Base-by-base conservation (phyloP, 2,329 filamentous ascomycete genomes). In the Byssothecium circinans region DNA sequence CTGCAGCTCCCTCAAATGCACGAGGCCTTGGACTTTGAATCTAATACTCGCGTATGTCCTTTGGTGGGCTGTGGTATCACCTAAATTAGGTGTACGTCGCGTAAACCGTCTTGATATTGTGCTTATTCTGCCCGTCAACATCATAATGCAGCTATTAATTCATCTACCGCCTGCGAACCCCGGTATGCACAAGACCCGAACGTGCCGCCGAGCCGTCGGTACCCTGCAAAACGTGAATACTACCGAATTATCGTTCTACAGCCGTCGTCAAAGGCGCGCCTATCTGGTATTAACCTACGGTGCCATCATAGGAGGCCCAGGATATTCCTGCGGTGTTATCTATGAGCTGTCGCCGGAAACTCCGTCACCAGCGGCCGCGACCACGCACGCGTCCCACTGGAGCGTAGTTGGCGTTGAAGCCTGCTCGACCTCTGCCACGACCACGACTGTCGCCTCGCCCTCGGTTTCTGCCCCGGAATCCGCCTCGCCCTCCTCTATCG, bases 381-480 rank as follows among this genome's bases (percentile, higher is more conserved):
- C 60, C 56, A 27, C 64, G 58, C 35, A 62, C 62, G 40, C 61
- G 57, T 36, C 60, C 47, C 3, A 32, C 35, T 30, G 39, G 40
- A 32, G 27, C 35, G 17, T 41, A 30, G 17, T 47, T 50, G 12
- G 43, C 12, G 25, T 41, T 47, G 18, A 7, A 39, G 7, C 36
- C 58, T 45, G 54, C 47, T 19, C 41, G 33, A 22, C 53, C 57
- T 32, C 56, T 14, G 30, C 63, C 60, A 45, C 63, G 53, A 17
- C 62, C 57, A 30, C 58, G 54, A 29, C 64, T 60, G 35, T 57
- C 47, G 39, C 58, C 54, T 36, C 58, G 52, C 22, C 60, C 57
- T 57, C 62, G 54, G 39, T 56, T 38, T 27, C 67, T 58, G 25
- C 66, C 65, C 53, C 66, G 57, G 32, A 42, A 52, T 36, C 59